Evolutionary conservation across 805 yeast species (phyloP).

Genomic region (Monosporozyma aquatica): DNA sequence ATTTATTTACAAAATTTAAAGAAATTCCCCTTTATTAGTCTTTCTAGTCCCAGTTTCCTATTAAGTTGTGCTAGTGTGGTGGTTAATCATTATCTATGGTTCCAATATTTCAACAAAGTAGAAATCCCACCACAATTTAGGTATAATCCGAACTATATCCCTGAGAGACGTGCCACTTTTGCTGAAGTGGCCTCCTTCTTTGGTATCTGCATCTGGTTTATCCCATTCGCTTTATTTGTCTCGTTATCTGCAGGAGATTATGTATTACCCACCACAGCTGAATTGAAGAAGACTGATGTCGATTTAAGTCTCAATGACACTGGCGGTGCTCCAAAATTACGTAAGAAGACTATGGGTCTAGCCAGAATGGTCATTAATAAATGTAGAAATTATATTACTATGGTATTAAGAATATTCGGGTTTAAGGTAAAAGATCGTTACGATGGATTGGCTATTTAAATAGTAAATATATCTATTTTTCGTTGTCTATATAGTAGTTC

Average conservation of each 20-base stretch:
- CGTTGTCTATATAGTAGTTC: no score
- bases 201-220: slow-evolving; percentile 86
- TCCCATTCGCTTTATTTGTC: slow-evolving; percentile 87
- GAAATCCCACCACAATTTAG: slow-evolving; percentile 57
- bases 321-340: slow-evolving; percentile 25
- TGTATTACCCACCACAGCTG: slow-evolving; percentile 52
- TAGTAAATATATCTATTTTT: background rate
- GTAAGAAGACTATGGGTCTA: slow-evolving; percentile 47
- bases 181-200: slow-evolving; percentile 91
- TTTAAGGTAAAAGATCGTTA: slow-evolving; percentile 47
- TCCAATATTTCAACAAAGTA: slow-evolving; percentile 65
- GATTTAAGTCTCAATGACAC: slow-evolving; percentile 26
- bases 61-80: slow-evolving; percentile 64
- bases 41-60: slow-evolving; percentile 64
- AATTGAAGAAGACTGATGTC: slow-evolving; percentile 26
- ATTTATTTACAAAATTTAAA: slow-evolving; percentile 70
- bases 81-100: slow-evolving; percentile 83
- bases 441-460: slow-evolving; percentile 31
- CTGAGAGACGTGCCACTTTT: slow-evolving; percentile 69
- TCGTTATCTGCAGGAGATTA: slow-evolving; percentile 88
- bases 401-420: slow-evolving; percentile 49
- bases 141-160: slow-evolving; percentile 46
- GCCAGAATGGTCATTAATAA: slow-evolving; percentile 58
- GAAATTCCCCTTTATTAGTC: slow-evolving; percentile 74
- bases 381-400: slow-evolving; percentile 37